Evolutionary conservation across 164 flowering plant species (phyloP).

Genomic region (Buxus sempervirens): DNA sequence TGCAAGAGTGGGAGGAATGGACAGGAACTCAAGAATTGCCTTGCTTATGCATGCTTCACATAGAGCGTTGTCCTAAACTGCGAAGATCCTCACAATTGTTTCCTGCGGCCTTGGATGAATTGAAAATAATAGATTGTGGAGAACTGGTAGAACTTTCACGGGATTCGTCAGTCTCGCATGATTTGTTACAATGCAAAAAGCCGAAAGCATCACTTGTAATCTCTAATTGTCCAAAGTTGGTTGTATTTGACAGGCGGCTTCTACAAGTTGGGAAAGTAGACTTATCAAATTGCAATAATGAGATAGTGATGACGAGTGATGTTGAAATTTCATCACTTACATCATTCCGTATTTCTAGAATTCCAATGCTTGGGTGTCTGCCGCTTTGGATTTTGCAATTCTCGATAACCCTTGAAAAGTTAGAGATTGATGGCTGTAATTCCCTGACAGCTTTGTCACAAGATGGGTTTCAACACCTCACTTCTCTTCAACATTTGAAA

Average conservation of each 20-base stretch:
- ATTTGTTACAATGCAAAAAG: too few species aligned
- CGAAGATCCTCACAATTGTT: not conserved
- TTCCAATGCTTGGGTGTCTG: too few species aligned
- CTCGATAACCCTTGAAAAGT: conserved; percentile 8
- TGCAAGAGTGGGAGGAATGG: conserved; percentile 24
- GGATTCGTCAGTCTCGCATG: too few species aligned
- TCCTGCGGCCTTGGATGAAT: not conserved
- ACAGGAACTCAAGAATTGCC: conserved; percentile 9
- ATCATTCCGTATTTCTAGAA: not conserved
- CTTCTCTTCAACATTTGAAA: conserved; percentile 8
- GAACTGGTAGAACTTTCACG: not conserved
- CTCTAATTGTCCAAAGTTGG: too few species aligned
- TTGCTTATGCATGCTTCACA: conserved; percentile 14
- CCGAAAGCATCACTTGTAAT: too few species aligned
- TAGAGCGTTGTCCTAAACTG: conserved; percentile 15
- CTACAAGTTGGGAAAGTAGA: not conserved
- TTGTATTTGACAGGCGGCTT: too few species aligned
- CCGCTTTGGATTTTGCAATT: not conserved
- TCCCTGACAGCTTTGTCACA: conserved; percentile 10
- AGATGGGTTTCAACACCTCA: not conserved
- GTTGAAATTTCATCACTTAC: not conserved
- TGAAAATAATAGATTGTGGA: conserved; percentile 1
- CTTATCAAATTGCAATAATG: not conserved
- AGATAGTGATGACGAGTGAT: too few species aligned
- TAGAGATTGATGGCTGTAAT: conserved; percentile 8